Conservation (phyloP, 208 protist species). For the Polymyxa betae region DNA sequence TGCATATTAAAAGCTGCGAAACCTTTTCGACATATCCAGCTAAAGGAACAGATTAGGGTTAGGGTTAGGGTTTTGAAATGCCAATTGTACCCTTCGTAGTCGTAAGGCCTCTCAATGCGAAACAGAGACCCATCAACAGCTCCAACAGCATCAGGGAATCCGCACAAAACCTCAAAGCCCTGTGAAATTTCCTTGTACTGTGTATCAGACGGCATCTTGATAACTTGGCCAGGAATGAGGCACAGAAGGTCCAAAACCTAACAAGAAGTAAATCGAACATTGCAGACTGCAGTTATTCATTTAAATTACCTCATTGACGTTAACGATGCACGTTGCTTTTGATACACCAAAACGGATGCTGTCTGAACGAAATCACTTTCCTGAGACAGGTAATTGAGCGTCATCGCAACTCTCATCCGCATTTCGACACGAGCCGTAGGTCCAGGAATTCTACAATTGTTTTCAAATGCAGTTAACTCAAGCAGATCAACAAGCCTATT, state of each 20-base stretch:
- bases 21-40: background rate
- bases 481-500: background rate
- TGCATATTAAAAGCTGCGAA: conserved; percentile 33
- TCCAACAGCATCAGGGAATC: background rate
- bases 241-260: background rate
- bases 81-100: background rate
- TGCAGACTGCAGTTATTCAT: background rate
- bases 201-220: background rate
- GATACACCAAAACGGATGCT: background rate
- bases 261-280: background rate
- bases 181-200: background rate
- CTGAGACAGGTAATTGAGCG: background rate
- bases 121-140: conserved; percentile 17
- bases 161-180: background rate
- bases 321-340: background rate
- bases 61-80: too few relatives aligned
- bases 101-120: background rate
- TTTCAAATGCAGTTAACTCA: background rate
- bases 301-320: conserved; percentile 1
- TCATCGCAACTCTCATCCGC: conserved; percentile 1
- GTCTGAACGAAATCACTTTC: background rate
- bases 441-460: background rate
- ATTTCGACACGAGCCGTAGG: background rate
- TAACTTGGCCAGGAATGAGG: background rate
- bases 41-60: too few relatives aligned